Conservation (phyloP, 495 filamentous ascomycete genomes). For the Aspergillus bridgeri region DNA sequence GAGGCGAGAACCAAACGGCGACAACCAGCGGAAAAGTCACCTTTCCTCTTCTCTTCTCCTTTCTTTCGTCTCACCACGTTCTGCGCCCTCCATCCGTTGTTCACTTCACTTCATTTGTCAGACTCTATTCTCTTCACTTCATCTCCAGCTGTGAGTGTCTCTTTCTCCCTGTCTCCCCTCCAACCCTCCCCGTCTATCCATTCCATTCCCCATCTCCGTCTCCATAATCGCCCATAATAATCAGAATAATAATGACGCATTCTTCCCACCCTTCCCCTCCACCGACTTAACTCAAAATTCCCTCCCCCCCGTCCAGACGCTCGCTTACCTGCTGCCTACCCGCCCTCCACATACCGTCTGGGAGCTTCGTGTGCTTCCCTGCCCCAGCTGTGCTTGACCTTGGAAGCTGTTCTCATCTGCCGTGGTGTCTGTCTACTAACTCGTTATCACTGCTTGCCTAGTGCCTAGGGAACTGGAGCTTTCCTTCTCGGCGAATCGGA, state of each 20-base stretch:
- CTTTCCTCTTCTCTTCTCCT: not conserved
- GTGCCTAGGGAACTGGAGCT: slow-evolving; percentile 6
- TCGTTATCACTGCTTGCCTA: slow-evolving; percentile 8
- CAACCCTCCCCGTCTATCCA: not conserved
- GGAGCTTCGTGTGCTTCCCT: not conserved
- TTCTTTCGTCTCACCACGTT: not conserved
- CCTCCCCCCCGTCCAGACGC: slow-evolving; percentile 12
- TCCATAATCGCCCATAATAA: slow-evolving; percentile 1
- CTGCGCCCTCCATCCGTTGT: not conserved
- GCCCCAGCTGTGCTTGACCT: not conserved
- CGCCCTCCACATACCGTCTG: slow-evolving; percentile 2
- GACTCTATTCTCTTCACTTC: not conserved
- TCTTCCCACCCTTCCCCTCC: slow-evolving; percentile 14
- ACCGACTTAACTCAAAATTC: slow-evolving; percentile 19
- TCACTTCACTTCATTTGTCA: slow-evolving; percentile 1
- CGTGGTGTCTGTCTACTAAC: slow-evolving; percentile 12
- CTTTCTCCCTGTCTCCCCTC: not conserved
- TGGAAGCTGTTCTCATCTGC: not conserved
- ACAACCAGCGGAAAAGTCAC: not conserved
- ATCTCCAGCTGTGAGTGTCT: not conserved
- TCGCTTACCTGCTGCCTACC: not conserved
- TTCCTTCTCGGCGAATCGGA: slow-evolving; percentile 21
- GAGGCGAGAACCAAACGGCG: slow-evolving; percentile 8
- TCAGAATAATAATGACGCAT: slow-evolving; percentile 41
- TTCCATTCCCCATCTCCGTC: slow-evolving; percentile 15